Base-by-base conservation (phyloP, 2,329 filamentous ascomycete species). In the Teratosphaeria pseudoeucalypti region DNA sequence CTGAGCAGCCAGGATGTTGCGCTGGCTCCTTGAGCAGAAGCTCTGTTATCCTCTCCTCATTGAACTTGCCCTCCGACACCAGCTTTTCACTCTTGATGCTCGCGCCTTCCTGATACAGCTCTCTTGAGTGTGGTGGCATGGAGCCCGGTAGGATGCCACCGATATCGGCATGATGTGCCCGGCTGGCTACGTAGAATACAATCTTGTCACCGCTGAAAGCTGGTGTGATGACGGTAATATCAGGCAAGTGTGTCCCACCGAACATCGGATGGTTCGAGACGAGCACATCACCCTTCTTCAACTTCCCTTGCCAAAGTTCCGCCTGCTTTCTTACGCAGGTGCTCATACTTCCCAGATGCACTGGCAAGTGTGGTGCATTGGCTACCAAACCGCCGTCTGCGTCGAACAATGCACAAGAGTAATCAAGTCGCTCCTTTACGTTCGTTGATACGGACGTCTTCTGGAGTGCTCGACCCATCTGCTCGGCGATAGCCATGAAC, bases 241-340 rank as follows among this genome's bases (percentile, higher is more conserved):
- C 89, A 1, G 89, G 89, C 29, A 94, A 75, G 76, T 94, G 89
- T 0, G 90, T 95, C 49, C 89, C 89, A 37, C 89, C 89, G 67
- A 86, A 92, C 71, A 90, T 89, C 0, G 89, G 89, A 68, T 94
- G 89, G 66, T 94, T 94, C 0, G 88, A 89, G 6, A 92, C 88
- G 52, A 94, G 81, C 0, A 94, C 89, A 71, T 94, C 89, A 34
- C 89, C 89, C 59, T 82, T 85, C 67, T 89, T 88, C 57, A 94
- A 76, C 64, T 87, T 89, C 6, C 87, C 88, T 66, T 85, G 81
- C 88, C 89, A 94, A 59, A 92, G 89, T 66, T 88, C 82, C 5
- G 88, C 86, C 74, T 92, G 89, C 55, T 88, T 88, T 61, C 83
- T 80, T 1, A 92, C 88, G 56, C 89, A 91, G 10, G 88, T 92